Base-by-base conservation (phyloP, 2,329 filamentous ascomycete genomes). In the Aspergillus sp. region DNA sequence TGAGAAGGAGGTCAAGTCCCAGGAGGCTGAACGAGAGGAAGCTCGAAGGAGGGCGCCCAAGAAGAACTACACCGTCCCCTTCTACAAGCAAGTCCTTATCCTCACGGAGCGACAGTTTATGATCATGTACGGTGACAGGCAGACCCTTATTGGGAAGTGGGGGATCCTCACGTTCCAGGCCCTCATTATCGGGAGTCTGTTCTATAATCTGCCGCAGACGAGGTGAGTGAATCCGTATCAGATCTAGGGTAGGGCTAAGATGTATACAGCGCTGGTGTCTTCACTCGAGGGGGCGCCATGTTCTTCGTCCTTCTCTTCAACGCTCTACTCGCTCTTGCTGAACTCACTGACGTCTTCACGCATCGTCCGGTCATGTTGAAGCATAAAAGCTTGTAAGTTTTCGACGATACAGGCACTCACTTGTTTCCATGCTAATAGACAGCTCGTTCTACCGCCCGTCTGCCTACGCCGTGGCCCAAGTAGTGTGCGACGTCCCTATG, bases 341-440 rank as follows among this genome's bases (percentile, higher is more conserved):
- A 89, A 64, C 76, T 86, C 41, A 85, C 85, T 0, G 72, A 84
- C 1, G 81, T 85, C 0, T 90, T 89, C 62, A 73, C 80, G 48
- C 82, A 81, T 20, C 82, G 86, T 44, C 86, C 86, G 0, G 88
- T 90, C 55, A 71, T 90, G 39, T 74, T 88, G 53, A 89, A 89
- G 69, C 87, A 90, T 71, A 89, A 89, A 66, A 85, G 81, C 22
- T 89, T 89, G 76, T 77, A 58, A 62, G 76, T 13, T 5, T 3
- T 5, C 3, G 4, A 18, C 2, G 17, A n/a, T 15, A 11, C 4
- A 11, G 1, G 9, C 13, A n/a, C n/a, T n/a, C n/a, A n/a, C n/a
- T n/a, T n/a, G 11, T 5, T 18, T 2, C 15, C 8, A 26, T 26
- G 26, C 63, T 70, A 39, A 68, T 50, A 6, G 1, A 4, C 41